These are phyloP conservation scores for Eucalyptus sideroxylon DNA, from an alignment of 345 rosid species.

Conservation along the genomic window DNA sequence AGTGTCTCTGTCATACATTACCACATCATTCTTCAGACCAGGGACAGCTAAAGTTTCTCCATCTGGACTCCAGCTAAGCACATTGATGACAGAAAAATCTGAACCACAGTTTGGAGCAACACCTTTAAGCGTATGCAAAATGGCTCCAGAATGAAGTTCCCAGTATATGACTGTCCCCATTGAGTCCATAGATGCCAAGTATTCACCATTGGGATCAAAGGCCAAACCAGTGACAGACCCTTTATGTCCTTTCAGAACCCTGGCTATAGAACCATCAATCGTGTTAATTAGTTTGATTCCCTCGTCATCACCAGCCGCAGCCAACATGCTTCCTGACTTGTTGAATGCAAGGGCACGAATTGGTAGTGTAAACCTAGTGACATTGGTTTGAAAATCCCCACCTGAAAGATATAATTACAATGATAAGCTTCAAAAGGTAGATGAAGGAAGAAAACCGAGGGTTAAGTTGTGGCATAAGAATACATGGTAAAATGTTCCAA, in stretches of 20 bases:
- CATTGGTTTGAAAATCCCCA: slow-evolving; percentile 88
- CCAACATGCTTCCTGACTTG: slow-evolving; percentile 80
- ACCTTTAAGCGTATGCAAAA: slow-evolving; percentile 47
- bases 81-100: slow-evolving; percentile 47
- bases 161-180: slow-evolving; percentile 70
- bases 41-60: slow-evolving; percentile 86
- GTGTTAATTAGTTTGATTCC: slow-evolving; percentile 91
- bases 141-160: slow-evolving; percentile 73
- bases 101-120: slow-evolving; percentile 57
- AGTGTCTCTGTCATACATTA: slow-evolving; percentile 86
- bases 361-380: slow-evolving; percentile 89
- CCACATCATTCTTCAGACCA: slow-evolving; percentile 76
- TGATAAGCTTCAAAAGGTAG: background rate
- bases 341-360: slow-evolving; percentile 80
- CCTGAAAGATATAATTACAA: slow-evolving; percentile 13
- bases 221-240: slow-evolving; percentile 82
- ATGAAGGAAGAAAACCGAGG: background rate
- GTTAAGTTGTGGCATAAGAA: background rate
- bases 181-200: slow-evolving; percentile 81
- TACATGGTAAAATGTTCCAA: background rate
- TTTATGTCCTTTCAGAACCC: slow-evolving; percentile 82
- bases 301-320: slow-evolving; percentile 97
- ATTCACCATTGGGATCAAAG: slow-evolving; percentile 71
- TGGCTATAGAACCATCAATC: slow-evolving; percentile 82
- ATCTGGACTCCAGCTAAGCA: slow-evolving; percentile 89